These are phyloP conservation scores for Microcos paniculata DNA, from an alignment of 345 rosid genomes.

Conservation along the genomic window DNA sequence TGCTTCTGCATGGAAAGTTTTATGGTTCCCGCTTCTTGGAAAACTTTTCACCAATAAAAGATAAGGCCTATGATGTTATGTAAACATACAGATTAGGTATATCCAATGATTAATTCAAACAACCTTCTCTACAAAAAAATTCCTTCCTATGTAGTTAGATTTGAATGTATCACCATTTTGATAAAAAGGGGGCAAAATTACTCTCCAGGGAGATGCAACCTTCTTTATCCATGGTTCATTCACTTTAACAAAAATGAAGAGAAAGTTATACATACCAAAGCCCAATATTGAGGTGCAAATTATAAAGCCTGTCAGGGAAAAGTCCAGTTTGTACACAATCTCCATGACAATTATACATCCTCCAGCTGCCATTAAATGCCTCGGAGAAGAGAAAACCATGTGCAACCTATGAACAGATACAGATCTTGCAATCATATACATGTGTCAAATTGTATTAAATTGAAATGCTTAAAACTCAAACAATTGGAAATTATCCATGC, in stretches of 20 bases:
- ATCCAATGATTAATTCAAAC: not conserved
- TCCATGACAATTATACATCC: conserved; percentile 84
- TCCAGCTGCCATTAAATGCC: conserved; percentile 89
- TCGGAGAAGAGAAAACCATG: conserved; percentile 98
- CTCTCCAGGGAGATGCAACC: not conserved
- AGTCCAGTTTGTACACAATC: conserved; percentile 76
- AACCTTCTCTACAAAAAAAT: not conserved
- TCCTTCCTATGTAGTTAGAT: not conserved
- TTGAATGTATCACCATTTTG: not conserved
- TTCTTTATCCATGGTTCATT: not conserved
- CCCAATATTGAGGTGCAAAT: conserved; percentile 79
- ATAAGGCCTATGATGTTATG: not conserved
- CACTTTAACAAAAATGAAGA: not conserved
- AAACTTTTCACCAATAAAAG: not conserved
- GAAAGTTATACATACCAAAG: conserved; percentile 50
- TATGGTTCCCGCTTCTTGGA: not conserved
- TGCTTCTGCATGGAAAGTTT: not conserved
- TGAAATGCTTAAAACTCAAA: not conserved
- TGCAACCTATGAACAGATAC: conserved; percentile 60
- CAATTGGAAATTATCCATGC: not conserved
- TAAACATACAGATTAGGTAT: not conserved
- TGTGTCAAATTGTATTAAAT: not conserved
- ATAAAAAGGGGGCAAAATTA: not conserved
- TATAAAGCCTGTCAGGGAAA: conserved; percentile 76
- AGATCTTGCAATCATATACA: not conserved